Evolutionary conservation across 441 rosid species (phyloP).

Genomic region (Gossypium davidsonii): DNA sequence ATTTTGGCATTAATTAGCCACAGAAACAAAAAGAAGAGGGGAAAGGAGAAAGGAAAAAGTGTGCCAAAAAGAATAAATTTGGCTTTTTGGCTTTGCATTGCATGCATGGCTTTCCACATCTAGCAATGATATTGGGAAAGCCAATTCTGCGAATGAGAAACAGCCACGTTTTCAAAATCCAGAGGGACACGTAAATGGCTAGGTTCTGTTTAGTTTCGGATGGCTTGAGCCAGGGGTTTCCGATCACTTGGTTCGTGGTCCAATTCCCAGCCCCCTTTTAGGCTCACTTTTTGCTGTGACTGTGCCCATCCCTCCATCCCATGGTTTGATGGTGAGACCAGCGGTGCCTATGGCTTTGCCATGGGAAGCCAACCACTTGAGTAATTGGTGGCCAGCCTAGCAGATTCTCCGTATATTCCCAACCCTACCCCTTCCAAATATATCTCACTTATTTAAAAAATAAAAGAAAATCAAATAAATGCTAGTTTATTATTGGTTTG

Average conservation of each 20-base stretch:
- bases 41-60: background rate
- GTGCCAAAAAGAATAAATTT: background rate
- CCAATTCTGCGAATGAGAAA: constrained; percentile 13
- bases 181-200: background rate
- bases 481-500: too few species aligned
- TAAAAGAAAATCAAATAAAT: too few species aligned
- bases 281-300: background rate
- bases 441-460: too few species aligned
- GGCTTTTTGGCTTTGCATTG: background rate
- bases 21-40: constrained; percentile 6
- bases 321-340: constrained; percentile 14
- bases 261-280: background rate
- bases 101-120: constrained; percentile 1
- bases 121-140: constrained; percentile 7
- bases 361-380: background rate
- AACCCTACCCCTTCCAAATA: too few species aligned
- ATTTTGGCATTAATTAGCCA: constrained; percentile 4
- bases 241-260: background rate
- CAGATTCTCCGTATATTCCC: constrained; percentile 20
- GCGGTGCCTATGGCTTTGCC: constrained; percentile 17
- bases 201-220: background rate
- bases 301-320: constrained; percentile 2
- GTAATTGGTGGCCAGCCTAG: constrained; percentile 29
- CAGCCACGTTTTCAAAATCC: background rate
- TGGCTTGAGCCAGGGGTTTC: constrained; percentile 2